A percentile compares a stretch with the other conserved stretches of the same genome.
Evolutionary conservation across 2,329 filamentous ascomycete species (phyloP).

Genomic region (Neodidymelliopsis sp.): DNA sequence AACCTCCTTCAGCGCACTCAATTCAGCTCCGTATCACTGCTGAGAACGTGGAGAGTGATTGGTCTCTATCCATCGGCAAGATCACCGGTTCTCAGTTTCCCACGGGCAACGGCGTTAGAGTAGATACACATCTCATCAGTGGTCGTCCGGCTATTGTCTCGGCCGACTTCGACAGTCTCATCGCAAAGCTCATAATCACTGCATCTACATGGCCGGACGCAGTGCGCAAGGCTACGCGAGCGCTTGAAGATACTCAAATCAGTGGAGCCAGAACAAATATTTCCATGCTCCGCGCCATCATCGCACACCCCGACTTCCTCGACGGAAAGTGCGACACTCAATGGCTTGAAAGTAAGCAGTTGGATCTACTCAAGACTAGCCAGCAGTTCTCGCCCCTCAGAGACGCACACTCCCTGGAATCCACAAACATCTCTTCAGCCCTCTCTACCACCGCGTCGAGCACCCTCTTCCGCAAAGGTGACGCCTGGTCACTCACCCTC

Average conservation of each 20-base stretch:
- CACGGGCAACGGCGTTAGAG: constrained; percentile 63
- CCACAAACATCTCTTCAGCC: constrained; percentile 3
- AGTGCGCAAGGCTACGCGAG: constrained; percentile 62
- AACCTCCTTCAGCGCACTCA: constrained; percentile 53
- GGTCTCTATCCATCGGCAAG: constrained; percentile 67
- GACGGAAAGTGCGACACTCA: constrained; percentile 60
- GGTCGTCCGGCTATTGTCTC: constrained; percentile 56
- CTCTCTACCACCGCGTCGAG: constrained; percentile 36
- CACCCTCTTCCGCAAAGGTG: constrained; percentile 64
- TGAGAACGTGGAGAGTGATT: constrained; percentile 62
- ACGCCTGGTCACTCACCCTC: constrained; percentile 64
- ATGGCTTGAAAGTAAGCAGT: constrained; percentile 64
- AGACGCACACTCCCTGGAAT: not conserved
- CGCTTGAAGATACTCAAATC: constrained; percentile 64
- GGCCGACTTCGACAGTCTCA: constrained; percentile 65
- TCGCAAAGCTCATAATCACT: constrained; percentile 67
- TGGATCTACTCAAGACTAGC: constrained; percentile 47
- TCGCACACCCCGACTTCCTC: constrained; percentile 60
- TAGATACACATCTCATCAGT: constrained; percentile 63
- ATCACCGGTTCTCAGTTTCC: constrained; percentile 63
- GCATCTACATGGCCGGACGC: constrained; percentile 61
- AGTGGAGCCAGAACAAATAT: constrained; percentile 66
- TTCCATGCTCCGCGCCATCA: constrained; percentile 61
- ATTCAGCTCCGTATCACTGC: constrained; percentile 67
- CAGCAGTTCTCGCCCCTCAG: constrained; percentile 10